Conservation (phyloP, 306 rosid genomes). For the Parietaria judaica region DNA sequence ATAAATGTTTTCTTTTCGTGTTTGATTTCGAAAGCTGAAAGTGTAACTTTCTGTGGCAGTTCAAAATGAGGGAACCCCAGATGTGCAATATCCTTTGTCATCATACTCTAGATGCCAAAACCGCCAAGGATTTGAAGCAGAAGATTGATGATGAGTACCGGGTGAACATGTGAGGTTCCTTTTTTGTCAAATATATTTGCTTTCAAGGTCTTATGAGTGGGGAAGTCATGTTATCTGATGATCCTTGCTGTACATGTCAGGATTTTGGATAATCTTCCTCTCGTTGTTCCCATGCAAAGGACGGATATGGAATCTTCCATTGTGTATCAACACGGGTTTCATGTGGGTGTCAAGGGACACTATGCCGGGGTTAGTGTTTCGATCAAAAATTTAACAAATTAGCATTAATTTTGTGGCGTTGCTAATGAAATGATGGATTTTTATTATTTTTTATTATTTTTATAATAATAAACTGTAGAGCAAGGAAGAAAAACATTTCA, state of each 20-base stretch:
- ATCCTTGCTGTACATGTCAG: conserved; percentile 23
- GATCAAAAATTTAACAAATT: too few relatives aligned
- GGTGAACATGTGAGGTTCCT: conserved; percentile 64
- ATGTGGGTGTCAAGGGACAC: conserved; percentile 78
- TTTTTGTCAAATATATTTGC: conserved; percentile 5
- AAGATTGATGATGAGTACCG: conserved; percentile 82
- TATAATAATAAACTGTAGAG: conserved; percentile 35
- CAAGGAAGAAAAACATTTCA: conserved; percentile 71
- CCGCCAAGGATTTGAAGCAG: conserved; percentile 64
- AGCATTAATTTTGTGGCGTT: background rate
- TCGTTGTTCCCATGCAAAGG: conserved; percentile 72
- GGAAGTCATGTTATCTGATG: conserved; percentile 8
- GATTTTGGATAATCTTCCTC: conserved; percentile 87
- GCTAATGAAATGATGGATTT: conserved; percentile 8
- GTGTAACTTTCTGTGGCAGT: conserved; percentile 35
- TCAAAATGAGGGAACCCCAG: conserved; percentile 85
- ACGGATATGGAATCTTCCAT: conserved; percentile 58
- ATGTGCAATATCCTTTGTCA: conserved; percentile 71
- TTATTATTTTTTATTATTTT: too few relatives aligned
- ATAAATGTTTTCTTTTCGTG: background rate
- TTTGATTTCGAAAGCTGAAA: conserved; percentile 14
- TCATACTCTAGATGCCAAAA: conserved; percentile 43
- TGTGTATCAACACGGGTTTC: conserved; percentile 78
- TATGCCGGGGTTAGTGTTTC: conserved; percentile 56
- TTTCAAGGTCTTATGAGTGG: conserved; percentile 1